Conservation (phyloP, 1,284 basidiomycete genomes). For the Anthracocystis walkeri region DNA sequence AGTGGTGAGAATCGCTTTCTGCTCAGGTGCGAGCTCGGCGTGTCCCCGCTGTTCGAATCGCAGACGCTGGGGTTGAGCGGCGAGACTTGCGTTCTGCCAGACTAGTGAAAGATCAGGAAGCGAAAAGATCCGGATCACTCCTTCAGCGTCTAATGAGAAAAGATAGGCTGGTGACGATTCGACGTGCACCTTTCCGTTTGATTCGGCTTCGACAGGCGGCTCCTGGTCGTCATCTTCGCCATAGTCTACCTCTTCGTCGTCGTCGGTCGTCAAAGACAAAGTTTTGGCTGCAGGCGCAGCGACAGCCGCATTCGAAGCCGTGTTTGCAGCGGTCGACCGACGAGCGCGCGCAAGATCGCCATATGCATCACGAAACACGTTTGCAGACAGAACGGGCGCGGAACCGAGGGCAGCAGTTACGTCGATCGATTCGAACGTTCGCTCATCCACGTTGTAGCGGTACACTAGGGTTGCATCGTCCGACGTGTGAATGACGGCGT, state of each 20-base stretch:
- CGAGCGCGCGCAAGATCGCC: conserved; percentile 16
- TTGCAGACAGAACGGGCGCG: conserved; percentile 16
- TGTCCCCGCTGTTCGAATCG: conserved; percentile 21
- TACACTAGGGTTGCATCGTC: conserved; percentile 27
- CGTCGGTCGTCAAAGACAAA: conserved; percentile 7
- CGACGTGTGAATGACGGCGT: conserved; percentile 25
- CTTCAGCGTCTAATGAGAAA: conserved; percentile 22
- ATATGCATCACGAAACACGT: conserved; percentile 34
- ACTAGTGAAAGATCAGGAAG: conserved; percentile 47
- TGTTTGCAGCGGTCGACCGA: neutral
- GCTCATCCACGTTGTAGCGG: conserved; percentile 3
- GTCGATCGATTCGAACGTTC: conserved; percentile 19
- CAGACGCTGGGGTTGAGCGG: conserved; percentile 37
- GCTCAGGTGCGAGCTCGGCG: conserved; percentile 25
- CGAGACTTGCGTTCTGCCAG: conserved; percentile 34
- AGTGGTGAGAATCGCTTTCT: conserved; percentile 17
- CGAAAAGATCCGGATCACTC: conserved; percentile 22
- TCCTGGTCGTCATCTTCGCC: conserved; percentile 50
- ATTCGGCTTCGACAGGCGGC: conserved; percentile 13
- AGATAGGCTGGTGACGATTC: conserved; percentile 18
- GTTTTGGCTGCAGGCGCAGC: neutral
- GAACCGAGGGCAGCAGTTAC: neutral
- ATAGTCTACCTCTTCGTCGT: conserved; percentile 62
- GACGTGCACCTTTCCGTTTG: neutral
- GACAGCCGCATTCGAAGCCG: neutral